Evolutionary conservation across 306 rosid genomes (phyloP), one percentile per base, ranked within the genome.

Genomic region (Casuarina equisetifolia): DNA sequence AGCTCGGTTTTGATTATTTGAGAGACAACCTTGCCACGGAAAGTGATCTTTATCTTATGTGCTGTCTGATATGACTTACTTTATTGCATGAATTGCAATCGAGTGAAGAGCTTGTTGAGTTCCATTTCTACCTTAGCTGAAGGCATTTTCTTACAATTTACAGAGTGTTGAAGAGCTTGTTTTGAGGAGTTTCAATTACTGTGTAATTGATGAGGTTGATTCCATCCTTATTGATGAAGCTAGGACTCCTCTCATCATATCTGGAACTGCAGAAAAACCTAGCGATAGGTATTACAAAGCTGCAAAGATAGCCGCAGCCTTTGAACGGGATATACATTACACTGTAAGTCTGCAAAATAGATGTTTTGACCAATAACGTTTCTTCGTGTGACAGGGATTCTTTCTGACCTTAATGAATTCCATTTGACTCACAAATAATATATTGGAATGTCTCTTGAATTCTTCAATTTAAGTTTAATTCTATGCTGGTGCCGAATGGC

Each of bases 1-100:
- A 95, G 87, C 98, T 95, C 68, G 98, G 98, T 83, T 95, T 95
- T 84, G 98, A 95, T 88, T 95, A 79, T 91, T 82, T 92, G 87
- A 89, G 97, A 84, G 98, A 95, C 92, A 95, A 95, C 86, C 97
- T 95, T 81, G 98, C 98, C 96, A 95, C 93, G 98, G 98, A 95
- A 95, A 92, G 98, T 95, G 87, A 85, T 89, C 87, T 84, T 89
- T 88, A 81, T 88, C 85, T 87, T 90, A 77, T 84, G 49, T 76
- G 74, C 79, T 81, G 39, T 51, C 66, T 84, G 76, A 51, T 82
- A 75, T 70, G 46, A 35, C 70, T 49, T 82, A 72, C 67, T 69
- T 69, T 50, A 39, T 72, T 51, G 12, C 40, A 69, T 80, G 69
- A 77, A 35, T 46, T 84, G 76, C 55, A 25, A 61, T 62, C 67